Evolutionary conservation across 352 stramenopile species (phyloP).

Genomic region (Globisporangium paroecandrum): DNA sequence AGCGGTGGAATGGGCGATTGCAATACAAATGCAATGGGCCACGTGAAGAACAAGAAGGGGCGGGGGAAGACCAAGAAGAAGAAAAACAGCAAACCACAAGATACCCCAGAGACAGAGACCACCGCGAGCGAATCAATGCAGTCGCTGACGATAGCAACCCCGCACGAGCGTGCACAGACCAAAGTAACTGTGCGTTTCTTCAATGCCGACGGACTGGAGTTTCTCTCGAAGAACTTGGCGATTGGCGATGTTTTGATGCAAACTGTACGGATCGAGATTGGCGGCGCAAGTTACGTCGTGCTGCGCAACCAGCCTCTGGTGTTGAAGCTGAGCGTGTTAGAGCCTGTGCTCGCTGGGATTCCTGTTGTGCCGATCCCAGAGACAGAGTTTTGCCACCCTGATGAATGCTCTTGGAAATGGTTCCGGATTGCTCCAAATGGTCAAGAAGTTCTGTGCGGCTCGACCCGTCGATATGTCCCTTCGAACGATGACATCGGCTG

Average conservation of each 20-base stretch:
- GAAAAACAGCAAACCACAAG: slow-evolving; percentile 25
- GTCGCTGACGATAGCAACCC: neutral
- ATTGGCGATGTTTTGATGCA: slow-evolving; percentile 49
- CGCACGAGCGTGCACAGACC: slow-evolving; percentile 2
- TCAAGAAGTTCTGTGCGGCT: slow-evolving; percentile 16
- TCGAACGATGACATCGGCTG: slow-evolving; percentile 36
- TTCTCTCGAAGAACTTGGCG: slow-evolving; percentile 26
- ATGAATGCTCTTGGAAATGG: slow-evolving; percentile 69
- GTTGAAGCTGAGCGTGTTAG: slow-evolving; percentile 35
- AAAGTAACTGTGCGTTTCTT: slow-evolving; percentile 46
- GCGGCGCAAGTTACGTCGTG: slow-evolving; percentile 38
- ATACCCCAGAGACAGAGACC: neutral
- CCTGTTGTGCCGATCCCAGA: slow-evolving; percentile 42
- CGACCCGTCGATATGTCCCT: slow-evolving; percentile 36
- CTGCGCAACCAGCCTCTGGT: slow-evolving; percentile 64
- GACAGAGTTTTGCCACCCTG: slow-evolving; percentile 57
- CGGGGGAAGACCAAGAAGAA: slow-evolving; percentile 11
- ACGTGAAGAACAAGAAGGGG: slow-evolving; percentile 8
- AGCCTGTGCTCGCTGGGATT: slow-evolving; percentile 47
- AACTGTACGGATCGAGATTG: slow-evolving; percentile 41
- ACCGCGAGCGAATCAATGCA: neutral
- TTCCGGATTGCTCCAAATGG: slow-evolving; percentile 25
- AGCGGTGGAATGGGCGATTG: neutral
- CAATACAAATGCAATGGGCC: neutral
- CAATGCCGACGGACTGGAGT: slow-evolving; percentile 26